A percentile compares a stretch with the other conserved stretches of the same genome.
Evolutionary conservation across 192 early-diverging fungal genomes (phyloP).

Genomic region (Pilaira anomala): DNA sequence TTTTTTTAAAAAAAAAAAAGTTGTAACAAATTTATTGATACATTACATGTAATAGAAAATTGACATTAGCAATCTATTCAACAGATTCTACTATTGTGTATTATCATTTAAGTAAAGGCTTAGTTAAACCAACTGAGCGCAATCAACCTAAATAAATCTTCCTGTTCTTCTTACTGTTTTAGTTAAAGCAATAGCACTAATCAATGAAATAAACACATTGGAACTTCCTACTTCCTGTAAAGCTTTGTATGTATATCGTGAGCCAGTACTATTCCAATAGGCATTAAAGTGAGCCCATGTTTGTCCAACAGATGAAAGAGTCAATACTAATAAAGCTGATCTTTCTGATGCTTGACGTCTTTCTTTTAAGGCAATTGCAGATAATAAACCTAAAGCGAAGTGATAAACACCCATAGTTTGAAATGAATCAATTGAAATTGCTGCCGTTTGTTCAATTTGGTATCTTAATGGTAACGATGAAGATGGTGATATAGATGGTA

Average conservation of each 20-base stretch:
- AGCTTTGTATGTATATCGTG: constrained; percentile 21
- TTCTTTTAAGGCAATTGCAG: constrained; percentile 19
- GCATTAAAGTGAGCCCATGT: constrained; percentile 17
- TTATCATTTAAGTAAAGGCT: constrained; percentile 18
- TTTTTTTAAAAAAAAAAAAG: too few relatives aligned
- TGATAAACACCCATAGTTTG: constrained; percentile 20
- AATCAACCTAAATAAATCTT: constrained; percentile 9
- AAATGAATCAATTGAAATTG: constrained; percentile 18
- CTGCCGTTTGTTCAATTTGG: background rate
- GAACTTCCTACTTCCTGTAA: constrained; percentile 26
- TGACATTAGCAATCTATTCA: constrained; percentile 19
- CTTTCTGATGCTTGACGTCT: constrained; percentile 27
- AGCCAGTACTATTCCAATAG: constrained; percentile 15
- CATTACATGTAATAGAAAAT: background rate
- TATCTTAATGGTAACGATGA: background rate
- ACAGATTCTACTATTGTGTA: constrained; percentile 19
- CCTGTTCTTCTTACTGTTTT: constrained; percentile 31
- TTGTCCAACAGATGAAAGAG: constrained; percentile 22
- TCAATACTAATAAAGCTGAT: constrained; percentile 24
- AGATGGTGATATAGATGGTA: background rate
- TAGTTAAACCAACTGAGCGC: constrained; percentile 1
- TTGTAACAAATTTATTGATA: background rate
- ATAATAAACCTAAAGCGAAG: constrained; percentile 13
- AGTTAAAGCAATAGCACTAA: constrained; percentile 23
- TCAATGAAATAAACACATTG: constrained; percentile 3